These are phyloP conservation scores for Tricholoma saponaceum DNA, from an alignment of 768 basidiomycete species.

Conservation along the genomic window DNA sequence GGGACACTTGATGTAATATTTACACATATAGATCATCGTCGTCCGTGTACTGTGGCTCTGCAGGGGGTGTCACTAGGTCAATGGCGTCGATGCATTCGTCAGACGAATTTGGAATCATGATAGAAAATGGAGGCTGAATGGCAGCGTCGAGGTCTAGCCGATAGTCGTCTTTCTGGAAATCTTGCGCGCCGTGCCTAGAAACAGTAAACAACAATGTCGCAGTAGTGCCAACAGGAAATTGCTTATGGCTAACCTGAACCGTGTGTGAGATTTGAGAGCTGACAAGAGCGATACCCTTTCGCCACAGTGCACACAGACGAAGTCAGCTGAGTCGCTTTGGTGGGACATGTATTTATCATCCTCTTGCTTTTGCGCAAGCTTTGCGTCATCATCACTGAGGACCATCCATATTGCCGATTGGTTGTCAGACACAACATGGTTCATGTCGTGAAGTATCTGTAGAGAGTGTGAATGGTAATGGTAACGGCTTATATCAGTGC, in stretches of 20 bases:
- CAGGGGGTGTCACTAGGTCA: not conserved
- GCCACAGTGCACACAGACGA: constrained; percentile 13
- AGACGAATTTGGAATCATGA: constrained; percentile 13
- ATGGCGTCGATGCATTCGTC: not conserved
- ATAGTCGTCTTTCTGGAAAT: constrained; percentile 15
- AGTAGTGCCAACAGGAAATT: not conserved
- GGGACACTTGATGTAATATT: not conserved
- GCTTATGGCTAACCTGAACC: constrained; percentile 10
- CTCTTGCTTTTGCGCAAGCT: constrained; percentile 14
- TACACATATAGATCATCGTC: not conserved
- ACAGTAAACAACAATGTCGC: not conserved
- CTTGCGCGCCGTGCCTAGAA: constrained; percentile 13
- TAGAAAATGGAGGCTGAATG: constrained; percentile 18
- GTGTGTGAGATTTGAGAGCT: constrained; percentile 11
- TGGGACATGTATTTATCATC: constrained; percentile 1
- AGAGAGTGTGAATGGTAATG: not conserved
- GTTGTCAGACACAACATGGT: constrained; percentile 12
- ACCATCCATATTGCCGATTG: constrained; percentile 8
- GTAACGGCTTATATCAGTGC: not conserved
- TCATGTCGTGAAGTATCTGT: constrained; percentile 21
- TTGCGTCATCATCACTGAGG: constrained; percentile 11
- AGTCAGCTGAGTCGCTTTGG: constrained; percentile 5
- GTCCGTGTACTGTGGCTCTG: not conserved
- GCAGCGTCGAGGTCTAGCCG: constrained; percentile 16
- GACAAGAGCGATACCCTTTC: constrained; percentile 7